These are phyloP conservation scores for Adiantum capillusveneris DNA, from an alignment of 75 land plant genomes.

Conservation along the genomic window DNA sequence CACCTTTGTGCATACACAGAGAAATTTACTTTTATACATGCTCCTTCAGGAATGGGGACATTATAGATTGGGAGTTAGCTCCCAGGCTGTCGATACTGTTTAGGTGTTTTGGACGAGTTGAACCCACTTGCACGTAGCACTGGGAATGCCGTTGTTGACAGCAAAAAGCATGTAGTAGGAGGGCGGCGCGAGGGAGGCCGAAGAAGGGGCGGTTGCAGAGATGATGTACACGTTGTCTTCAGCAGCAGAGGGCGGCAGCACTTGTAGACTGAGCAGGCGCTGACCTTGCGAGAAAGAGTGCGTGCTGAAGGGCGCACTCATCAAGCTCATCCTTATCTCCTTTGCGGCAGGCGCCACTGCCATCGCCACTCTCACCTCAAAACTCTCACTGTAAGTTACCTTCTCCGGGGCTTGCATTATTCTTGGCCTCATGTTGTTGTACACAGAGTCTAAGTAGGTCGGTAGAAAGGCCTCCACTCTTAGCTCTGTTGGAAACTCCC, in stretches of 20 bases:
- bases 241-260: neutral
- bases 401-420: neutral
- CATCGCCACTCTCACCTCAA: neutral
- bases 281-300: conserved; percentile 23
- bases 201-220: conserved; percentile 20
- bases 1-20: too few relatives aligned
- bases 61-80: too few relatives aligned
- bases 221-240: conserved; percentile 17
- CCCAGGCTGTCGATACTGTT: too few relatives aligned
- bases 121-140: conserved; percentile 31
- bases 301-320: conserved; percentile 14
- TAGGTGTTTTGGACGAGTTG: too few relatives aligned
- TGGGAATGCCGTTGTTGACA: conserved; percentile 18
- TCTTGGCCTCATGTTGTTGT: neutral
- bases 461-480: conserved; percentile 22
- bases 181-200: conserved; percentile 19
- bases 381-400: conserved; percentile 6
- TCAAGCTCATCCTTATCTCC: conserved; percentile 9
- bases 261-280: conserved; percentile 12
- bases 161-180: conserved; percentile 32
- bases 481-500: conserved; percentile 22
- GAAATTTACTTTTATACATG: too few relatives aligned
- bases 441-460: conserved; percentile 8
- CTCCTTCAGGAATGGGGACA: too few relatives aligned
- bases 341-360: neutral